Percentiles rank a stretch among this genome's conserved stretches.
Evolutionary conservation across 345 rosid genomes (phyloP).

Genomic region (Barbarea vulgaris): DNA sequence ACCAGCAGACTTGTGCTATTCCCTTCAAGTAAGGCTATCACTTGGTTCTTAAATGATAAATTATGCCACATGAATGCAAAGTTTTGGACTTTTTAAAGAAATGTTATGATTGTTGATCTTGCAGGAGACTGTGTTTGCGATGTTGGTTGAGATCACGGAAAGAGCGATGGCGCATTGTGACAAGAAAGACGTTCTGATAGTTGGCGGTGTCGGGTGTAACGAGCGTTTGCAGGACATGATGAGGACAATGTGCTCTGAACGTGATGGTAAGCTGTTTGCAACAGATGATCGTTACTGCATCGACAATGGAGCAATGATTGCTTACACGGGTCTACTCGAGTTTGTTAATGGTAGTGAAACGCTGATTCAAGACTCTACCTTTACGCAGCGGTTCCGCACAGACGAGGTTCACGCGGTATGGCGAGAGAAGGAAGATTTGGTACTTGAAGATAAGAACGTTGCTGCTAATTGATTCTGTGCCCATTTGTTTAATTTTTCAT

Average conservation of each 20-base stretch:
- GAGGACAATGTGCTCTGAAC: conserved; percentile 90
- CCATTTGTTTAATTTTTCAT: not conserved
- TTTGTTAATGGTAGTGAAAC: conserved; percentile 71
- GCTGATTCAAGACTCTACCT: conserved; percentile 79
- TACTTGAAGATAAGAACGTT: conserved; percentile 1
- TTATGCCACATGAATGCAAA: not conserved
- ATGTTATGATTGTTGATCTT: not conserved
- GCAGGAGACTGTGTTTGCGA: conserved; percentile 88
- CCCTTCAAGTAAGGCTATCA: conserved; percentile 69
- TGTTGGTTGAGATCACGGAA: conserved; percentile 97
- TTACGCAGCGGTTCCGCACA: conserved; percentile 90
- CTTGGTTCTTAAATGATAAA: not conserved
- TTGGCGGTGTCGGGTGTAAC: conserved; percentile 96
- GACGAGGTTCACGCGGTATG: conserved; percentile 93
- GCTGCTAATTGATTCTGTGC: not conserved
- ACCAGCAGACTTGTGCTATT: conserved; percentile 93
- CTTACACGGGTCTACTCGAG: conserved; percentile 88
- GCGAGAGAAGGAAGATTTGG: conserved; percentile 61
- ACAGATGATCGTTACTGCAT: conserved; percentile 92
- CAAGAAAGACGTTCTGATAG: conserved; percentile 85
- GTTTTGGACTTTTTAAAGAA: not conserved
- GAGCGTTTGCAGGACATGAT: conserved; percentile 96
- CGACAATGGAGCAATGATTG: conserved; percentile 98
- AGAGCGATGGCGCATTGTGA: conserved; percentile 99
- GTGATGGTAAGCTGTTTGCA: conserved; percentile 81